Evolutionary conservation across 306 rosid genomes (phyloP).

Genomic region (Comarum palustre): DNA sequence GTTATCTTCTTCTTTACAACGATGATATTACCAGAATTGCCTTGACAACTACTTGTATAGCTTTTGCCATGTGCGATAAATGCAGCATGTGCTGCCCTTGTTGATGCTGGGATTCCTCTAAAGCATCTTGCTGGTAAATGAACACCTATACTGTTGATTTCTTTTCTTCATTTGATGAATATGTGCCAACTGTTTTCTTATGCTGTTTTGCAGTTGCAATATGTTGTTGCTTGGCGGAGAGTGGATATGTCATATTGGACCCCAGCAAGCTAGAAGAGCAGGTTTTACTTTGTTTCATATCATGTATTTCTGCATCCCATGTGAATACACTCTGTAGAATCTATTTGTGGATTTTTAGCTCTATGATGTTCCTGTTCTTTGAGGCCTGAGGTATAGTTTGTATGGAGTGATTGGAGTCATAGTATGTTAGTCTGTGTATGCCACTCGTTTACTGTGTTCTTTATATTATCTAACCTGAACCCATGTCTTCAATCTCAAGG

Average conservation of each 20-base stretch:
- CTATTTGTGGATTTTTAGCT: background rate
- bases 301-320: background rate
- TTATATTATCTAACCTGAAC: background rate
- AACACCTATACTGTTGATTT: slow-evolving; percentile 21
- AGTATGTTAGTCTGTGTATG: background rate
- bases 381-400: background rate
- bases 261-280: slow-evolving; percentile 91
- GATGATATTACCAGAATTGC: background rate
- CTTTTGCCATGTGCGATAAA: slow-evolving; percentile 94
- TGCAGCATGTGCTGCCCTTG: slow-evolving; percentile 89
- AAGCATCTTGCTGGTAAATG: slow-evolving; percentile 87
- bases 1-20: background rate
- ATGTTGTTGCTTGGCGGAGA: slow-evolving; percentile 72
- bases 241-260: slow-evolving; percentile 64
- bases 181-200: slow-evolving; percentile 23
- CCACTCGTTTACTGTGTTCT: background rate
- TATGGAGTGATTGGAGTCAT: slow-evolving; percentile 4
- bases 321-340: background rate
- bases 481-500: background rate
- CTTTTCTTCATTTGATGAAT: slow-evolving; percentile 19
- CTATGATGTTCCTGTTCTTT: background rate
- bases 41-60: slow-evolving; percentile 55
- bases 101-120: slow-evolving; percentile 89
- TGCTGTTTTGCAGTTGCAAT: slow-evolving; percentile 68
- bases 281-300: slow-evolving; percentile 28